A percentile compares a stretch with the other conserved stretches of the same genome.
These are phyloP conservation scores for Moesziomyces aphidis DNA, from an alignment of 1,284 basidiomycete species.

Conservation along the genomic window DNA sequence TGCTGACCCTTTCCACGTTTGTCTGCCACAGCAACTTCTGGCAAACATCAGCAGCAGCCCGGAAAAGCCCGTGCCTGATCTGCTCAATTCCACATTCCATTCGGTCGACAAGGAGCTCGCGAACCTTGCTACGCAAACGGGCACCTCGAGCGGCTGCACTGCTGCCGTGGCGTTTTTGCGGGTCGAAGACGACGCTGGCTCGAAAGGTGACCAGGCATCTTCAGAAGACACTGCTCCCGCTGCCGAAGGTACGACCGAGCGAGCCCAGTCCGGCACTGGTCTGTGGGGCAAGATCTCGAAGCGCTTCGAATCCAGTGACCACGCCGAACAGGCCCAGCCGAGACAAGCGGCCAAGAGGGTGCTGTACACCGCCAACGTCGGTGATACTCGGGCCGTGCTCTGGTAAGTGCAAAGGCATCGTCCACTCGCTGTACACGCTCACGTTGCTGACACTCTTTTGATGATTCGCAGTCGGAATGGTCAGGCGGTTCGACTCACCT, in stretches of 20 bases:
- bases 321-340: conserved; percentile 8
- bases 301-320: conserved; percentile 30
- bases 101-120: conserved; percentile 86
- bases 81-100: conserved; percentile 94
- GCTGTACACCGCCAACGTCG: conserved; percentile 95
- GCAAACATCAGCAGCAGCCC: conserved; percentile 70
- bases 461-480: conserved; percentile 75
- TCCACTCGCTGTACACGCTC: background rate
- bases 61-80: conserved; percentile 79
- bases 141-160: conserved; percentile 95
- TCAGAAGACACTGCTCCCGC: background rate
- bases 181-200: conserved; percentile 78
- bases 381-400: conserved; percentile 88
- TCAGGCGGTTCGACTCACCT: conserved; percentile 90
- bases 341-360: conserved; percentile 75
- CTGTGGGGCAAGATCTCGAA: conserved; percentile 38
- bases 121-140: conserved; percentile 83
- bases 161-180: conserved; percentile 97
- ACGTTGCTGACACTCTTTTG: background rate
- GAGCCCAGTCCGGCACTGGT: conserved; percentile 12
- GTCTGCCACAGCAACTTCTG: conserved; percentile 66
- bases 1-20: background rate
- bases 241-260: conserved; percentile 1
- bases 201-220: conserved; percentile 26
- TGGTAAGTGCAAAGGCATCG: conserved; percentile 69